Percentiles rank a stretch among this genome's conserved stretches.
Evolutionary conservation across 768 basidiomycete genomes (phyloP).

Genomic region (Pholiota conissans): DNA sequence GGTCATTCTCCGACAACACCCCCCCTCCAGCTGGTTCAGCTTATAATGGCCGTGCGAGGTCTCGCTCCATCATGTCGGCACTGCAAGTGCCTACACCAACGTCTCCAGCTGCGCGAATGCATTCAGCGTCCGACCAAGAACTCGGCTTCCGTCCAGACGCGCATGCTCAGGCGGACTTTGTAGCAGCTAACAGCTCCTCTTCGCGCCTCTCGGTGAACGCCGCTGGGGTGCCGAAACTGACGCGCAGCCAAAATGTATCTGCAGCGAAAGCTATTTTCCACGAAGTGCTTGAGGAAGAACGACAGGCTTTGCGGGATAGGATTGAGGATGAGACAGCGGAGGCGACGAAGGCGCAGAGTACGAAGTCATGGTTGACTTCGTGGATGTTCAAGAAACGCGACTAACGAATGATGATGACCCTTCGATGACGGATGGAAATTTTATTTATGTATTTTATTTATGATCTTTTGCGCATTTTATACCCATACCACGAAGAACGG

Average conservation of each 20-base stretch:
- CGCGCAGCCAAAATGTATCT: constrained; percentile 45
- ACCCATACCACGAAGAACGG: constrained; percentile 28
- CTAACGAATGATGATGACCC: neutral
- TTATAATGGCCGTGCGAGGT: constrained; percentile 26
- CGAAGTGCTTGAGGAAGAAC: constrained; percentile 73
- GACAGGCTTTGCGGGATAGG: constrained; percentile 51
- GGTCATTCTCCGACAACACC: constrained; percentile 30
- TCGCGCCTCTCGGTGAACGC: constrained; percentile 37
- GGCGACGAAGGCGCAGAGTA: constrained; percentile 41
- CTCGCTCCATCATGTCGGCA: constrained; percentile 37
- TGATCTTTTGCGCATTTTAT: constrained; percentile 29
- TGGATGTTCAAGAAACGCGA: constrained; percentile 60
- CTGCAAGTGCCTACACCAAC: constrained; percentile 25
- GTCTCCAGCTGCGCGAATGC: constrained; percentile 19
- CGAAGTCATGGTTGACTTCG: constrained; percentile 61
- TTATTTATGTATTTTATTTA: constrained; percentile 24
- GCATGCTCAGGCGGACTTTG: constrained; percentile 45
- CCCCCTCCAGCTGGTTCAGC: constrained; percentile 3
- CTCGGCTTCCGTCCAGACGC: constrained; percentile 39
- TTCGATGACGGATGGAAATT: neutral
- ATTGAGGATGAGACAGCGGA: constrained; percentile 50
- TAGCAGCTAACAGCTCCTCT: constrained; percentile 31
- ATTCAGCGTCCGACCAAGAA: constrained; percentile 33
- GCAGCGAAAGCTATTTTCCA: constrained; percentile 63
- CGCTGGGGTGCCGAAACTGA: constrained; percentile 15